A percentile compares a stretch with the other conserved stretches of the same genome.
Evolutionary conservation across 352 stramenopile species (phyloP).

Genomic region (Pythium utonaiense): DNA sequence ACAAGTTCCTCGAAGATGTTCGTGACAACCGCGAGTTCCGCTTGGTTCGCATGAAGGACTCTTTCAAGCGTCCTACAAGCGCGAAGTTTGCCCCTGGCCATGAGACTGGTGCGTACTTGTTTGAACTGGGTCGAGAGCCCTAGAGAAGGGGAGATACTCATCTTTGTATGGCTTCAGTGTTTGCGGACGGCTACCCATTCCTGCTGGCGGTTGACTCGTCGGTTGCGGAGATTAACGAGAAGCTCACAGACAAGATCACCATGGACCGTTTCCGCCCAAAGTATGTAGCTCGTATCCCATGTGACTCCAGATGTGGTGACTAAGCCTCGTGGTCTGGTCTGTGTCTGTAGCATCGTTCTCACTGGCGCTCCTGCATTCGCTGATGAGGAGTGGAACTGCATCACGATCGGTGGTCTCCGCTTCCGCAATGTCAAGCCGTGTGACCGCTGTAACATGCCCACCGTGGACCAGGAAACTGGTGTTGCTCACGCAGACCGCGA

Average conservation of each 20-base stretch:
- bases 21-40: conserved; percentile 37
- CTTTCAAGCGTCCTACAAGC: conserved; percentile 48
- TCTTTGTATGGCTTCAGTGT: conserved; percentile 27
- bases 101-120: conserved; percentile 30
- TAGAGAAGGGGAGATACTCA: background rate
- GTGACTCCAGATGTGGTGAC: background rate
- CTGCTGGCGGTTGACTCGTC: conserved; percentile 58
- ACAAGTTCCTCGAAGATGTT: conserved; percentile 41
- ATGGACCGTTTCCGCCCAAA: conserved; percentile 87
- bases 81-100: conserved; percentile 59
- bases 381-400: conserved; percentile 71
- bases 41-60: conserved; percentile 57
- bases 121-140: background rate
- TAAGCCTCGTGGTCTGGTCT: background rate
- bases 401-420: conserved; percentile 44
- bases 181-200: conserved; percentile 79
- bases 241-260: conserved; percentile 43
- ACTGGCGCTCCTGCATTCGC: conserved; percentile 54
- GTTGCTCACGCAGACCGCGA: conserved; percentile 40
- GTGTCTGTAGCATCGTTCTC: conserved; percentile 64
- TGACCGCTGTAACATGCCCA: conserved; percentile 70
- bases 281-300: conserved; percentile 26
- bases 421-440: conserved; percentile 81
- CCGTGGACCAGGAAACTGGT: conserved; percentile 68
- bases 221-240: conserved; percentile 55